Base-by-base conservation (phyloP, 2,329 filamentous ascomycete species). In the Pseudogymnoascus verrucosus region DNA sequence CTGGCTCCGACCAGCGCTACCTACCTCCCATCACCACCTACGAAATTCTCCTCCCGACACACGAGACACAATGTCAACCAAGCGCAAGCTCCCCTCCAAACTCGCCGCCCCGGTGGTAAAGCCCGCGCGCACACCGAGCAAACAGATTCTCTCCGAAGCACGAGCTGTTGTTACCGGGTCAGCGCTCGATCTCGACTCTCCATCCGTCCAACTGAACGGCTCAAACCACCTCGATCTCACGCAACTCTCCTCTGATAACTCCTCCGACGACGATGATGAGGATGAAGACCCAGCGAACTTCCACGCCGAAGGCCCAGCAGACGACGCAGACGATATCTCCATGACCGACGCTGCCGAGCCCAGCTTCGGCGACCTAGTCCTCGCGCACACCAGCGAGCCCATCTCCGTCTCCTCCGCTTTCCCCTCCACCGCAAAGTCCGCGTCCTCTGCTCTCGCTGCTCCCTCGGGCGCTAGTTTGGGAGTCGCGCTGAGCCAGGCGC, bases 401-500 rank as follows among this genome's bases (percentile, higher is more conserved):
- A 88, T 96, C 70, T 90, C 96, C 69, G 90, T 96, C 5, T 77
- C 86, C 47, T 81, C 85, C 57, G 78, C 87, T 71, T 79, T 84
- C 71, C 76, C 82, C 74, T 71, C 72, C 26, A 64, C 68, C 68
- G 28, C 39, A 60, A 23, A 39, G 21, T 21, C 23, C 16, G 62
- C 62, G 4, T 39, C 66, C 26, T 65, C 65, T 36, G 59, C 67
- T 21, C 61, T 70, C 3, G 60, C 68, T n/a, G 63, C 70, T 19
- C 89, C 88, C 11, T 87, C 87, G 11, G 87, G 89, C 65, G 87
- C 91, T 65, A 96, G 93, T 5, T 84, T 99, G 61, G 89, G 90
- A 59, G 96, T 91, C 4, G 91, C 97, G n/a, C 87, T 99, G 65
- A 88, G 92, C 12, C 93, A 98, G 76, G 91, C 95, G 5, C 87